phyloP scores from a whole-genome alignment of 108 stramenopile species.

The Chaetoceros muelleri region DNA sequence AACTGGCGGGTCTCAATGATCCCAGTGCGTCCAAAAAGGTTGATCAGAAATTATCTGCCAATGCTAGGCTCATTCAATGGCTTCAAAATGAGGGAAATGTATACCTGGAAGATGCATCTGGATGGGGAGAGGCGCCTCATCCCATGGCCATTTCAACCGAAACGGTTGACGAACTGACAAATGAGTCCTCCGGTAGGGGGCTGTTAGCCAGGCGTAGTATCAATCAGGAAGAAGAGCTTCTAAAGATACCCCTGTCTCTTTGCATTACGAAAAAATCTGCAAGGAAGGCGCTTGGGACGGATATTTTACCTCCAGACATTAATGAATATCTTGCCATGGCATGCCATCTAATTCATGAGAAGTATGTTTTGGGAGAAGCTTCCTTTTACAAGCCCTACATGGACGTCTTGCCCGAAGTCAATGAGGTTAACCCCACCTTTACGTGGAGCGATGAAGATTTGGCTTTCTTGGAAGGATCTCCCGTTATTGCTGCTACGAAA shows the following conservation, averaged over 20 bases:
- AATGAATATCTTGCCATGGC: constrained; percentile 95
- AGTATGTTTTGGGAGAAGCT: constrained; percentile 53
- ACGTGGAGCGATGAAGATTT: constrained; percentile 91
- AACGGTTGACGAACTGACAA: constrained; percentile 86
- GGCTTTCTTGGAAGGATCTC: constrained; percentile 75
- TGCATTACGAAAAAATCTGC: constrained; percentile 82
- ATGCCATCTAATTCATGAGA: constrained; percentile 84
- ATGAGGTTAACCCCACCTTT: constrained; percentile 89
- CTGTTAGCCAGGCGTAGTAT: constrained; percentile 78
- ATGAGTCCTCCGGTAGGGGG: constrained; percentile 88
- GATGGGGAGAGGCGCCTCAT: constrained; percentile 93
- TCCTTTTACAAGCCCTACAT: constrained; percentile 81
- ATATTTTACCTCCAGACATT: constrained; percentile 59
- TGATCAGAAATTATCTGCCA: constrained; percentile 56
- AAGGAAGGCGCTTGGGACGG: constrained; percentile 58
- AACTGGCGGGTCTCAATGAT: constrained; percentile 34
- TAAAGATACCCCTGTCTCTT: constrained; percentile 74
- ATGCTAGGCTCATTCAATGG: constrained; percentile 67
- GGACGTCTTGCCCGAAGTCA: constrained; percentile 78
- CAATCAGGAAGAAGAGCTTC: constrained; percentile 83
- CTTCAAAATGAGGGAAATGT: constrained; percentile 68
- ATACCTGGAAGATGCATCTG: constrained; percentile 65
- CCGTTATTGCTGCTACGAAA: constrained; percentile 78
- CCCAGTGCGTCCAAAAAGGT: neutral
- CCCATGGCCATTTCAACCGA: constrained; percentile 88